Evolutionary conservation across 148 eudicot genomes (phyloP).

Genomic region (Fallopia convolvulus): DNA sequence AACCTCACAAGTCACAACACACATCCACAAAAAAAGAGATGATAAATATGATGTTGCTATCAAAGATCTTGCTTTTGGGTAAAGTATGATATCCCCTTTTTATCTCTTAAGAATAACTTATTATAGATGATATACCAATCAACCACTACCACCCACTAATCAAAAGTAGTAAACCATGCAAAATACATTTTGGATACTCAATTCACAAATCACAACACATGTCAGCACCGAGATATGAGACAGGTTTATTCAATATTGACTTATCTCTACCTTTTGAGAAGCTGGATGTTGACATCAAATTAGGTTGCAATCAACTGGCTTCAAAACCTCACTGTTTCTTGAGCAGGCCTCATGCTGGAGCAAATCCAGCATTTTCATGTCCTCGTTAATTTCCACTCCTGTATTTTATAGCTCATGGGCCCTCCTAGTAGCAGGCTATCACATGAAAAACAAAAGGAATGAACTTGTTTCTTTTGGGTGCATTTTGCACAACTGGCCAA

Average conservation of each 20-base stretch:
- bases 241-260: not conserved
- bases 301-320: not conserved
- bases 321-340: not conserved
- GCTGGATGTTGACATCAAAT: slow-evolving; percentile 1
- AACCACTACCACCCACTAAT: slow-evolving; percentile 17
- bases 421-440: not conserved
- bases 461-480: not conserved
- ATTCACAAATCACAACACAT: not conserved
- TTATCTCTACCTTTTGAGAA: not conserved
- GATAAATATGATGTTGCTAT: slow-evolving; percentile 8
- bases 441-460: not conserved
- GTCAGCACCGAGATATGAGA: not conserved
- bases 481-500: not conserved
- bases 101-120: not conserved
- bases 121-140: slow-evolving; percentile 13
- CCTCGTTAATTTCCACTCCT: not conserved
- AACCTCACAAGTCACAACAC: not conserved
- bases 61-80: slow-evolving; percentile 18
- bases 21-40: not conserved
- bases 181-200: slow-evolving; percentile 5
- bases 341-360: slow-evolving; percentile 1
- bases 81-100: not conserved
- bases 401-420: not conserved
- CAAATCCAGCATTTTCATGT: slow-evolving; percentile 9
- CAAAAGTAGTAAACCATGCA: not conserved